Evolutionary conservation across 2,329 filamentous ascomycete species (phyloP).

Genomic region (Aspergillus hortae): DNA sequence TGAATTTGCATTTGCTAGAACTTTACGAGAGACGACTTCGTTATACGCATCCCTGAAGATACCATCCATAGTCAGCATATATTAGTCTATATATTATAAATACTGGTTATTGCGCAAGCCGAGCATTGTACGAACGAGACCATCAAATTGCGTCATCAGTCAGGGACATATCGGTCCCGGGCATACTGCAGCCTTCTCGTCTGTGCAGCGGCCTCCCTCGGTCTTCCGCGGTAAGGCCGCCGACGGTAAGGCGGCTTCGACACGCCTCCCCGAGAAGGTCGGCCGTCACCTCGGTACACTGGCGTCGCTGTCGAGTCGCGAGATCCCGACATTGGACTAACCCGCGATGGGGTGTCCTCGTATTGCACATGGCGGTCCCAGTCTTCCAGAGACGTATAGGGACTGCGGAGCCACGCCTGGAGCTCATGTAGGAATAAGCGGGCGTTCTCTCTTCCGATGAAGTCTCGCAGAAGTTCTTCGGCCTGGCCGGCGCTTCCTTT

Average conservation of each 20-base stretch:
- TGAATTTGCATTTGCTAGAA: constrained; percentile 1
- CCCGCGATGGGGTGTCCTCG: constrained; percentile 19
- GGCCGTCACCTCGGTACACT: constrained; percentile 13
- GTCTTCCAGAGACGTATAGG: constrained; percentile 64
- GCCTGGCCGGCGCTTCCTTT: constrained; percentile 75
- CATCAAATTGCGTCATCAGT: constrained; percentile 15
- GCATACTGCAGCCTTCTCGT: constrained; percentile 27
- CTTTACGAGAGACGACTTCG: constrained; percentile 17
- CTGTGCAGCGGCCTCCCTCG: constrained; percentile 15
- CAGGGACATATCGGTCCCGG: constrained; percentile 31
- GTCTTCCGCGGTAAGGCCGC: constrained; percentile 9
- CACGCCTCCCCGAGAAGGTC: constrained; percentile 20
- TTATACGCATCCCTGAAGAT: constrained; percentile 14
- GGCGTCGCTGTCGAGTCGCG: constrained; percentile 20
- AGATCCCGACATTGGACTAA: neutral
- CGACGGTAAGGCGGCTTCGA: constrained; percentile 20
- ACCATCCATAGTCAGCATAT: constrained; percentile 14
- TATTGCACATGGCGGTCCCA: constrained; percentile 86
- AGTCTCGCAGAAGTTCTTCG: constrained; percentile 74
- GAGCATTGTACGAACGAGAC: no score
- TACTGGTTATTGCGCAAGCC: no score
- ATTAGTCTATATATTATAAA: constrained; percentile 1
- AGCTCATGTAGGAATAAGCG: constrained; percentile 81
- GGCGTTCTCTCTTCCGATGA: constrained; percentile 70
- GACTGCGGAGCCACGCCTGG: constrained; percentile 76